Evolutionary conservation across 306 rosid species (phyloP).

Genomic region (Spatholobus suberectus): DNA sequence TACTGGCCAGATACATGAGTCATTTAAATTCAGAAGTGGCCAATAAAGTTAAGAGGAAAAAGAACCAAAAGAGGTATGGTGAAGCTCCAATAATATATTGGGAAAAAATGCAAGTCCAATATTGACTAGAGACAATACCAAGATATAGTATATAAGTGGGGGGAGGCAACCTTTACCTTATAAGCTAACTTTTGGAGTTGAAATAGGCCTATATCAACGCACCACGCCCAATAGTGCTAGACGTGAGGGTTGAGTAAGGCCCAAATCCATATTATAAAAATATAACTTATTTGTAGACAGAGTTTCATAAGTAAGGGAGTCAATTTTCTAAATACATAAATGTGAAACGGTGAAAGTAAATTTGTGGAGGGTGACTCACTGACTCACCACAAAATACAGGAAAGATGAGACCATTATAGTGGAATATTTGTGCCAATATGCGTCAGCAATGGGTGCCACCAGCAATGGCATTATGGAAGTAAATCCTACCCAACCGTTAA

Average conservation of each 20-base stretch:
- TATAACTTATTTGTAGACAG: neutral
- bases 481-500: slow-evolving; percentile 85
- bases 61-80: neutral
- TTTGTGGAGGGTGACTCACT: slow-evolving; percentile 59
- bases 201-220: too few relatives aligned
- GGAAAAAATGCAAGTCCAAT: too few relatives aligned
- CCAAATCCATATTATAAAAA: too few relatives aligned
- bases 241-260: too few relatives aligned
- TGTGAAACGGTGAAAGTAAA: neutral
- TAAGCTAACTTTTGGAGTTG: too few relatives aligned
- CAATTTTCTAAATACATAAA: neutral
- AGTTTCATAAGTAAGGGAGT: neutral
- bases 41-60: slow-evolving; percentile 16
- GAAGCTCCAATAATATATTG: slow-evolving; percentile 16
- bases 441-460: slow-evolving; percentile 85
- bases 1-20: neutral
- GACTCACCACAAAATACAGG: slow-evolving; percentile 78
- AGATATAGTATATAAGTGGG: too few relatives aligned
- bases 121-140: too few relatives aligned
- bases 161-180: too few relatives aligned
- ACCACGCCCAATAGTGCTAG: too few relatives aligned
- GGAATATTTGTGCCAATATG: slow-evolving; percentile 80
- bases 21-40: neutral
- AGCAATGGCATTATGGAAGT: slow-evolving; percentile 87
- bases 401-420: slow-evolving; percentile 72